Conservation (phyloP, 768 basidiomycete genomes). For the Pleurotus tuoliensis region DNA sequence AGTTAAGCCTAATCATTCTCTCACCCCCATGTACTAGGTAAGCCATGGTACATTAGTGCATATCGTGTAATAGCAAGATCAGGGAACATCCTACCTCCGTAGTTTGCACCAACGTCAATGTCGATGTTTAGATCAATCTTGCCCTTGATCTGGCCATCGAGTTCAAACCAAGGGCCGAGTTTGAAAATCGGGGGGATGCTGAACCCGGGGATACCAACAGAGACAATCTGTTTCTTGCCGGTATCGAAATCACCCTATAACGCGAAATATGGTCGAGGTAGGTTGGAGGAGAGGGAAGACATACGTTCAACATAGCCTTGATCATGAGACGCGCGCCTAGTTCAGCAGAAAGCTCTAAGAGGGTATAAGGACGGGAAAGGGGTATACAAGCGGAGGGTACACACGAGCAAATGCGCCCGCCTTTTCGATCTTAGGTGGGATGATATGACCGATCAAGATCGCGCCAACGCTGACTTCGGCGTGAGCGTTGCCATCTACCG, state of each 20-base stretch:
- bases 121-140: constrained; percentile 1
- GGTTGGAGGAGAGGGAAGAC: neutral
- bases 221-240: constrained; percentile 5
- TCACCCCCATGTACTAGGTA: neutral
- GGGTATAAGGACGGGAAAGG: neutral
- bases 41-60: neutral
- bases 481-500: constrained; percentile 1
- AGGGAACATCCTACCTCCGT: neutral
- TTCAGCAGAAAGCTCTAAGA: neutral
- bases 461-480: constrained; percentile 1
- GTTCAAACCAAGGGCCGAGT: constrained; percentile 5
- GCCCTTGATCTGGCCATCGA: neutral
- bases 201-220: constrained; percentile 1
- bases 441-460: constrained; percentile 4
- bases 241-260: constrained; percentile 1
- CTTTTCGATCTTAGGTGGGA: constrained; percentile 1
- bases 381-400: neutral
- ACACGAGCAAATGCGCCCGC: constrained; percentile 2
- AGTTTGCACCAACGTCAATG: constrained; percentile 2
- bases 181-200: neutral
- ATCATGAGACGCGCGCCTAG: neutral
- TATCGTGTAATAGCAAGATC: neutral
- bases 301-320: constrained; percentile 1
- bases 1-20: neutral
- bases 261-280: too few relatives aligned